These are phyloP conservation scores for Colletotrichum sp. DNA, from an alignment of 2,329 filamentous ascomycete genomes.

Conservation along the genomic window DNA sequence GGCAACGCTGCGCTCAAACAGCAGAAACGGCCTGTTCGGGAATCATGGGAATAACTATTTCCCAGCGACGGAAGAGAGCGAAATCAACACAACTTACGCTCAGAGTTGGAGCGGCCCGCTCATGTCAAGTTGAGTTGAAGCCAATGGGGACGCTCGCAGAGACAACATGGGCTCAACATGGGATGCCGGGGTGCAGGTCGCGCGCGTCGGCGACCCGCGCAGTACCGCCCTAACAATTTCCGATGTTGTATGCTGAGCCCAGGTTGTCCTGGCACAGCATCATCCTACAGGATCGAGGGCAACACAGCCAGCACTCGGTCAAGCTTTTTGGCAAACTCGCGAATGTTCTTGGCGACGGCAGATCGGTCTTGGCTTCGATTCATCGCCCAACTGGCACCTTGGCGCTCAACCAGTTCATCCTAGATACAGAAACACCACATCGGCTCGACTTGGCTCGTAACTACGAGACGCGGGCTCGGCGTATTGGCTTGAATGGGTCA, in stretches of 20 bases:
- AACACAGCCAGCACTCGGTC: neutral
- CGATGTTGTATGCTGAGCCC: neutral
- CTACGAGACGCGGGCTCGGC: neutral
- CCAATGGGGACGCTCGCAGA: neutral
- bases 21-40: neutral
- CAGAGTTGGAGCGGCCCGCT: slow-evolving; percentile 7
- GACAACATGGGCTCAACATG: slow-evolving; percentile 5
- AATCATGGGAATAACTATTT: neutral
- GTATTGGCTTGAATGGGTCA: neutral
- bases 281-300: neutral
- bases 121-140: neutral
- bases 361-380: neutral
- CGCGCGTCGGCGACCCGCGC: neutral
- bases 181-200: neutral
- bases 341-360: neutral
- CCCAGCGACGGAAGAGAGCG: neutral
- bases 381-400: neutral
- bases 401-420: neutral
- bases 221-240: neutral
- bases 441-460: neutral
- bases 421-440: neutral
- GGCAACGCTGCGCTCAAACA: slow-evolving; percentile 7
- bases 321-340: slow-evolving; percentile 2
- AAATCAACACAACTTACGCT: neutral
- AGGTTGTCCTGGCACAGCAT: neutral